These are phyloP conservation scores for Scheffersomyces amazonensis DNA, from an alignment of 805 yeast species.

Conservation along the genomic window DNA sequence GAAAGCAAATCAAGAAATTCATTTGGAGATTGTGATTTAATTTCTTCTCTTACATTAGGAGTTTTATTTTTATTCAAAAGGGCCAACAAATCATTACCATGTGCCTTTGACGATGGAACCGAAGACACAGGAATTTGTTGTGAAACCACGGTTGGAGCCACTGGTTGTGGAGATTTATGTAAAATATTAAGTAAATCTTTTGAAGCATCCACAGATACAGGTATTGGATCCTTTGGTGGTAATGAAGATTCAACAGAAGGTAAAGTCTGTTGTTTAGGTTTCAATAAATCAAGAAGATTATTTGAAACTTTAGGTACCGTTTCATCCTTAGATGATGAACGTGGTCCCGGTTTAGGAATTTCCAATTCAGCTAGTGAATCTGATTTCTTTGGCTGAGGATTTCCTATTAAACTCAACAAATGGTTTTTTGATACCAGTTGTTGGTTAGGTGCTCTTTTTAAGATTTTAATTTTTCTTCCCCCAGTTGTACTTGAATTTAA, in stretches of 20 bases:
- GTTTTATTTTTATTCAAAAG: conserved; percentile 10
- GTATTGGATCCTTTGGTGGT: background rate
- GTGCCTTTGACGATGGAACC: background rate
- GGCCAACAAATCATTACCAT: conserved; percentile 11
- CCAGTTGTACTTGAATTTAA: conserved; percentile 6
- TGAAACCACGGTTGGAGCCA: background rate
- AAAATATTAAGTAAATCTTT: conserved; percentile 13
- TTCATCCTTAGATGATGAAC: too few relatives aligned
- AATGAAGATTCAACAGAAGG: background rate
- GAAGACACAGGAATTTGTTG: too few relatives aligned
- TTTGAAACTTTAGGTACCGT: background rate
- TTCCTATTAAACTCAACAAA: conserved; percentile 11
- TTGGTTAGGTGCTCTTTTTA: conserved; percentile 19
- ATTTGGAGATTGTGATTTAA: background rate
- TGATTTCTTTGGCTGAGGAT: conserved; percentile 2
- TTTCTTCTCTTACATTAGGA: background rate
- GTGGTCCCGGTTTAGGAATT: too few relatives aligned
- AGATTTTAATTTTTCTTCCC: conserved; percentile 26
- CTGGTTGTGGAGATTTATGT: conserved; percentile 6
- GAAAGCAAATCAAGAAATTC: conserved; percentile 1
- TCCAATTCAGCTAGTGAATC: too few relatives aligned
- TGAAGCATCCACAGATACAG: conserved; percentile 7
- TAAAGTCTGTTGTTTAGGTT: background rate
- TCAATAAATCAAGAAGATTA: background rate
- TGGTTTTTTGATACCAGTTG: conserved; percentile 8